phyloP scores from a whole-genome alignment of 2,329 filamentous ascomycete species.

The Hymenotorrendiella dingleyae region DNA sequence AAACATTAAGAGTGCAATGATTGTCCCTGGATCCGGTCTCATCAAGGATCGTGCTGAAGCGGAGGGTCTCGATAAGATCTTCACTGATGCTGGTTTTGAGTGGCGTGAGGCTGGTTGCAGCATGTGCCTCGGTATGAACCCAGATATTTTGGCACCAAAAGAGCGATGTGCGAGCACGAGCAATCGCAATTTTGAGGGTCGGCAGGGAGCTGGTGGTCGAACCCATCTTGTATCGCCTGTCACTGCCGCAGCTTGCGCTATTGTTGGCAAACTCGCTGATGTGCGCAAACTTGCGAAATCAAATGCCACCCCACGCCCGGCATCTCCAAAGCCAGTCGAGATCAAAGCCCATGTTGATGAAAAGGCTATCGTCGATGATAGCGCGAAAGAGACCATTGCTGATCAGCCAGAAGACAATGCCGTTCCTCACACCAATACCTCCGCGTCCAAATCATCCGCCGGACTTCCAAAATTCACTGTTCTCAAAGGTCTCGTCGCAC shows the following conservation, averaged over 20 bases:
- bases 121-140: constrained; percentile 99
- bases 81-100: constrained; percentile 86
- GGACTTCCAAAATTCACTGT: constrained; percentile 80
- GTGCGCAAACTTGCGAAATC: constrained; percentile 71
- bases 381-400: constrained; percentile 46
- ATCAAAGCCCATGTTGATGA: constrained; percentile 47
- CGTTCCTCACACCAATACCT: constrained; percentile 58
- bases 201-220: constrained; percentile 84
- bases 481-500: constrained; percentile 81
- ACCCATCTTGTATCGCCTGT: constrained; percentile 96
- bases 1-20: constrained; percentile 91
- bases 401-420: constrained; percentile 59
- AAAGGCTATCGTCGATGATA: constrained; percentile 44
- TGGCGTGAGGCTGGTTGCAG: constrained; percentile 98
- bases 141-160: constrained; percentile 85
- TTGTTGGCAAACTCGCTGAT: constrained; percentile 86
- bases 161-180: constrained; percentile 94
- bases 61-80: constrained; percentile 91
- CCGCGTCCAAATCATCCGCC: constrained; percentile 42
- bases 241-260: constrained; percentile 88
- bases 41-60: constrained; percentile 88
- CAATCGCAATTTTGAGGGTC: constrained; percentile 96
- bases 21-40: constrained; percentile 91
- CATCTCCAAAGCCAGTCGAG: constrained; percentile 20
- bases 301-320: constrained; percentile 34